Base-by-base conservation (phyloP, 306 rosid species). In the Ziziphus jujuba region DNA sequence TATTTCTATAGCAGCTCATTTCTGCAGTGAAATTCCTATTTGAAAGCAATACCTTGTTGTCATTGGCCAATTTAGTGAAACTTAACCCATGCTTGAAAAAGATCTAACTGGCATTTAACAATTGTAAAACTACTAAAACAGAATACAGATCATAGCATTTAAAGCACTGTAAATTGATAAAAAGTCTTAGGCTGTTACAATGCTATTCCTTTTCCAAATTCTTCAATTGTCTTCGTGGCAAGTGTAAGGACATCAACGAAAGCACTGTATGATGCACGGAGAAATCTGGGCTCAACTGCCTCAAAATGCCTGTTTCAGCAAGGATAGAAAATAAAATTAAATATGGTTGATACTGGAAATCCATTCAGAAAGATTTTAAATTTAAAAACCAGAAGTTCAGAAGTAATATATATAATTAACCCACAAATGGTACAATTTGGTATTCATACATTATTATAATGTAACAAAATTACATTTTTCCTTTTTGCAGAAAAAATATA, bases 251-350 rank as follows among this genome's bases (percentile, higher is more conserved):
- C 89, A 59, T 88, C 97, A 2, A 90, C 78, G 66, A 90, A 90
- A 64, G 97, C 85, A 81, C 96, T 88, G 38, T 73, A 87, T 1
- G 96, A 90, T 79, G 97, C 92, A 35, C 97, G 86, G 61, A 88
- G 95, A 90, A 88, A 90, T 78, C 97, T 90, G 14, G 99, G 92
- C 72, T 93, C 96, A 63, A 57, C 82, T 28, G 97, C 99, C 82
- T 87, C 96, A 58, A 90, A 88, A 75, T 87, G 91, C 80, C 96
- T 93, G 82, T 63, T 75, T 59, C 4, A 57, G 28, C 5, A 36
- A 68, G 64, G 69, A 28, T 12, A 56, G 23, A 52, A 70, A 21
- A 6, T 14, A 67, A n/a, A 59, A 44, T 47, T 21, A 23, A 36
- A 69, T 36, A 47, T 24, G 20, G 56, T 20, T 3, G 33, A 56